Base-by-base conservation (phyloP, 805 yeast species). In the Ogataea degrootiae region DNA sequence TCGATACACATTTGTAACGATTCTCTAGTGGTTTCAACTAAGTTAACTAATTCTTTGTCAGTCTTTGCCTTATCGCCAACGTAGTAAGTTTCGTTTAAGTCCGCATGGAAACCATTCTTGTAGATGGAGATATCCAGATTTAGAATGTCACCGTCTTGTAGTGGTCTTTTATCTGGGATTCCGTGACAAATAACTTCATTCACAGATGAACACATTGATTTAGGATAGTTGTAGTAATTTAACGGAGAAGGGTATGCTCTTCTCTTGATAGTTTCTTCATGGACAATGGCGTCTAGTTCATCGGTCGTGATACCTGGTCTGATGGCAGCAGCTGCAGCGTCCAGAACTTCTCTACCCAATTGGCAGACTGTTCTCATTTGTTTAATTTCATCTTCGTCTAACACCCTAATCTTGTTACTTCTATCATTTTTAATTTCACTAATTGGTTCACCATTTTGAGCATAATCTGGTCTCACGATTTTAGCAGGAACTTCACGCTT, bases 111-210 rank as follows among this genome's bases (percentile, higher is more conserved):
- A 1, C 99, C 99, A 55, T 86, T 79, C 67, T 85, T 80, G 70
- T 78, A 94, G 45, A 94, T 67, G 4, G 96, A 78, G 42, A 94
- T 87, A 65, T 94, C 99, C 54, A 94, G 72, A 63, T 94, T 94
- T 51, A 94, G 78, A 56, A 94, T 92, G 64, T 94, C 99, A 50
- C 99, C 99, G 56, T 92, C 98, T 65, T 87, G 71, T 53, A 94
- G 75, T 34, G 82, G 83, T 46, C 91, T 78, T 70, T 87, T 77
- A 68, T 94, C 99, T 26, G 99, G 99, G 49, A 94, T 87, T 53
- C 99, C 99, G 67, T 94, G 99, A 66, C 99, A 94, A 51, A 94
- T 87, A 48, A 90, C 83, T 72, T 94, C 99, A 68, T 94, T 94
- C 39, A 94, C 85, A 2, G 97, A 89, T 1, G 96, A 89, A 69